Conservation (phyloP, 768 basidiomycete species). For the Hemileccinum rubropunctum region DNA sequence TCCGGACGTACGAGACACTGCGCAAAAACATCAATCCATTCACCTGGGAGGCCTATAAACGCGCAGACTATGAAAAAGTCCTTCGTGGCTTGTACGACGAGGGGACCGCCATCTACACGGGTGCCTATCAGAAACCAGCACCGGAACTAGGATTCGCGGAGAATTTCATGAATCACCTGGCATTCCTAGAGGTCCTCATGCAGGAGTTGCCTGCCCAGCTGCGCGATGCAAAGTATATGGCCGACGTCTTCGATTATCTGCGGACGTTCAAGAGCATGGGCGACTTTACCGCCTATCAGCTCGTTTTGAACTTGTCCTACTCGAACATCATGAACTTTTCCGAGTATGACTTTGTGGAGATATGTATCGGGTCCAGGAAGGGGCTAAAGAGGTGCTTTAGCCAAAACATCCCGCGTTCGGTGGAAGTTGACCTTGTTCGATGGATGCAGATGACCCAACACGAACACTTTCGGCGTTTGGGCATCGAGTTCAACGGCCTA, state of each 20-base stretch:
- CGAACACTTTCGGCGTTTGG: conserved; percentile 59
- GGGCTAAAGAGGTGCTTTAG: conserved; percentile 73
- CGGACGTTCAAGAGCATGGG: conserved; percentile 67
- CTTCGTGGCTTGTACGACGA: conserved; percentile 40
- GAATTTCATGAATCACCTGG: conserved; percentile 60
- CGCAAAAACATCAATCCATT: conserved; percentile 49
- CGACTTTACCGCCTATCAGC: conserved; percentile 71
- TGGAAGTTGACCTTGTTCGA: conserved; percentile 58
- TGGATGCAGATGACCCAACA: conserved; percentile 62
- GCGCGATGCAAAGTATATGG: conserved; percentile 48
- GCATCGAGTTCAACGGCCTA: conserved; percentile 49
- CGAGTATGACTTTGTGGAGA: conserved; percentile 65
- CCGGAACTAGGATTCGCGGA: conserved; percentile 50
- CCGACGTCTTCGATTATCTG: conserved; percentile 61
- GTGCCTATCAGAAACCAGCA: conserved; percentile 70
- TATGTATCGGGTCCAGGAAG: conserved; percentile 63
- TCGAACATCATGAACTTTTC: conserved; percentile 57
- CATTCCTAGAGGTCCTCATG: conserved; percentile 59
- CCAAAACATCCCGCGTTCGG: conserved; percentile 34
- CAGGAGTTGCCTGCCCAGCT: conserved; percentile 52
- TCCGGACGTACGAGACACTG: conserved; percentile 70
- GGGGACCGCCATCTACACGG: conserved; percentile 57
- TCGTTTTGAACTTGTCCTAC: conserved; percentile 59
- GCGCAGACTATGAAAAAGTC: conserved; percentile 50
- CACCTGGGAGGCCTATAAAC: conserved; percentile 59